Percentiles rank a stretch among this genome's conserved stretches.
These are phyloP conservation scores for Epichloe uncinata DNA, from an alignment of 2,329 filamentous ascomycete species.

Conservation along the genomic window DNA sequence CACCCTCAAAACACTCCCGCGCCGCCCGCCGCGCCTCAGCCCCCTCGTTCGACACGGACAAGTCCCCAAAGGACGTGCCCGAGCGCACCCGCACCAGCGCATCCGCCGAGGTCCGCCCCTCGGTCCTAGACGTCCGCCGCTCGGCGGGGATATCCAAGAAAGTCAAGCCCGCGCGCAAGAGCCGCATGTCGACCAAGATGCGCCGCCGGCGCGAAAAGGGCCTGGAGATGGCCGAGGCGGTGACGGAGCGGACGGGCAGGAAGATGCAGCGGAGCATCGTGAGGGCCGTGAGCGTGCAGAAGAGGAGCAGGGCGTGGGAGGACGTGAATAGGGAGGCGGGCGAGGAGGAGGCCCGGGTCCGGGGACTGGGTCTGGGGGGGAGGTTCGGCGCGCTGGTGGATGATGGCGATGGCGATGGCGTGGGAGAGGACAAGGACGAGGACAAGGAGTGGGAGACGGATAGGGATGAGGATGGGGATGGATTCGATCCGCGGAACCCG, in stretches of 20 bases:
- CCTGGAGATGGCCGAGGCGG: constrained; percentile 44
- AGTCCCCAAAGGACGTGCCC: constrained; percentile 47
- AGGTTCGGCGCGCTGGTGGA: constrained; percentile 9
- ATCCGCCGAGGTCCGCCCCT: constrained; percentile 33
- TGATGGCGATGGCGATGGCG: constrained; percentile 5
- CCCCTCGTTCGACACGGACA: constrained; percentile 57
- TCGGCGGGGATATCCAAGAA: constrained; percentile 56
- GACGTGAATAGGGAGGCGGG: constrained; percentile 35
- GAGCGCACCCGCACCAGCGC: constrained; percentile 12
- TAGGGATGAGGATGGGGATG: constrained; percentile 21
- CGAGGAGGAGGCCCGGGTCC: constrained; percentile 8
- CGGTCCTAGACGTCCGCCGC: constrained; percentile 57
- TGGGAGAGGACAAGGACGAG: constrained; percentile 12
- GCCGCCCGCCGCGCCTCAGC: constrained; percentile 61
- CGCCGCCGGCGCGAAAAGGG: constrained; percentile 42
- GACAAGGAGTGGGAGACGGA: constrained; percentile 19
- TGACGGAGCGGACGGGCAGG: constrained; percentile 43
- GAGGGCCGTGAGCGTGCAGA: constrained; percentile 32
- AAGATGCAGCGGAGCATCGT: constrained; percentile 44
- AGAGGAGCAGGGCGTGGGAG: constrained; percentile 42
- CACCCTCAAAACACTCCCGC: constrained; percentile 55
- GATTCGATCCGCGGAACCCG: neutral
- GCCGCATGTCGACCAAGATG: constrained; percentile 40
- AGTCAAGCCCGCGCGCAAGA: constrained; percentile 40
- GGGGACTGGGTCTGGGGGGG: constrained; percentile 3